Evolutionary conservation across 2,329 filamentous ascomycete species (phyloP).

Genomic region (Boeremia lycopersici): DNA sequence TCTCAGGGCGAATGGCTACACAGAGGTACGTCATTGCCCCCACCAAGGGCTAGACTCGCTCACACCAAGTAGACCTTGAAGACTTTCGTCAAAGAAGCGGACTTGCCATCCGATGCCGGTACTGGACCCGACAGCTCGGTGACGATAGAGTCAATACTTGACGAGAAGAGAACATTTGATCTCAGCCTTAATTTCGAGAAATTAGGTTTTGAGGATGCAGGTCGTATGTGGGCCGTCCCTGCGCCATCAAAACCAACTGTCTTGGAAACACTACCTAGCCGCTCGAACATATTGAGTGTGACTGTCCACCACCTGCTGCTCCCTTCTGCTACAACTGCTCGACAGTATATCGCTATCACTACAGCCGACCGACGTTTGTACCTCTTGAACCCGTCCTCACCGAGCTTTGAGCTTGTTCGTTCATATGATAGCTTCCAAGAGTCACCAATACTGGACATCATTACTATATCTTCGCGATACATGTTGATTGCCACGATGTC

Average conservation of each 20-base stretch:
- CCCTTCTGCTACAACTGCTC: slow-evolving; percentile 15
- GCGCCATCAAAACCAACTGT: slow-evolving; percentile 54
- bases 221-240: slow-evolving; percentile 52
- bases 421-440: slow-evolving; percentile 53
- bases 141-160: slow-evolving; percentile 64
- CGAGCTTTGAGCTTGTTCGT: slow-evolving; percentile 39
- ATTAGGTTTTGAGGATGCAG: slow-evolving; percentile 52
- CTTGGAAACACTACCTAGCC: slow-evolving; percentile 52
- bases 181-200: slow-evolving; percentile 62
- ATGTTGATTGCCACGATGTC: slow-evolving; percentile 65
- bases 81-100: slow-evolving; percentile 64
- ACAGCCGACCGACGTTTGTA: slow-evolving; percentile 54
- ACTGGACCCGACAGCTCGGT: slow-evolving; percentile 50
- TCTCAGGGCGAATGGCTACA: slow-evolving; percentile 49
- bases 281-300: slow-evolving; percentile 60
- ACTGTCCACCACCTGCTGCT: slow-evolving; percentile 50
- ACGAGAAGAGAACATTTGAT: slow-evolving; percentile 66
- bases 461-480: slow-evolving; percentile 51
- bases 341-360: slow-evolving; percentile 41
- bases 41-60: slow-evolving; percentile 4
- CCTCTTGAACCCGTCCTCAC: slow-evolving; percentile 48
- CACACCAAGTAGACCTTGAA: slow-evolving; percentile 56
- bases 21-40: slow-evolving; percentile 41
- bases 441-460: slow-evolving; percentile 61
- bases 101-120: slow-evolving; percentile 58